Conservation (phyloP, 1,284 basidiomycete species). For the Pholiota adiposa region DNA sequence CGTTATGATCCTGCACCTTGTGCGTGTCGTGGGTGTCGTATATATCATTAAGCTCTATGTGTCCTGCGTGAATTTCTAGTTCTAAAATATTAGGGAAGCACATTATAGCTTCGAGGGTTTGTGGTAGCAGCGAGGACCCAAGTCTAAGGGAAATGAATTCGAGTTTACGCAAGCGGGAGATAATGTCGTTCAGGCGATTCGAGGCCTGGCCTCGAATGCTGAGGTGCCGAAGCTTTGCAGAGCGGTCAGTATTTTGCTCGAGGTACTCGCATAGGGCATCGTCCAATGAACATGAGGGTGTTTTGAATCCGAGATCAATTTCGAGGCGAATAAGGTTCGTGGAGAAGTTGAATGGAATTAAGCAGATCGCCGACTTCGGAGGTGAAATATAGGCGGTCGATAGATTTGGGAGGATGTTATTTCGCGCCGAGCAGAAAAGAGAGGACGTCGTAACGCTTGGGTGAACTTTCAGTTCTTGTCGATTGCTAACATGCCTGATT, state of each 20-base stretch:
- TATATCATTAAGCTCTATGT: slow-evolving; percentile 38
- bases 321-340: slow-evolving; percentile 41
- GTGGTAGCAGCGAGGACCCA: slow-evolving; percentile 43
- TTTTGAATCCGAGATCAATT: slow-evolving; percentile 49
- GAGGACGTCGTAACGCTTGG: slow-evolving; percentile 6
- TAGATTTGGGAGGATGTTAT: slow-evolving; percentile 35
- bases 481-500: slow-evolving; percentile 49
- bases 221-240: slow-evolving; percentile 40
- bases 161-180: slow-evolving; percentile 44
- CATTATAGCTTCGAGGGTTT: slow-evolving; percentile 46
- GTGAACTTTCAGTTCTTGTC: slow-evolving; percentile 33
- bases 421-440: neutral
- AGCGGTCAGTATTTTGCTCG: slow-evolving; percentile 29
- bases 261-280: slow-evolving; percentile 31
- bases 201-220: slow-evolving; percentile 52
- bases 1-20: slow-evolving; percentile 12
- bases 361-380: slow-evolving; percentile 34
- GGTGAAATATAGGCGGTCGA: slow-evolving; percentile 42
- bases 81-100: slow-evolving; percentile 45
- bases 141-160: slow-evolving; percentile 47
- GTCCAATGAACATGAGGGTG: slow-evolving; percentile 16
- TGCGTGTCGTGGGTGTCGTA: slow-evolving; percentile 39
- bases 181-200: slow-evolving; percentile 35
- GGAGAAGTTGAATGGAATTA: slow-evolving; percentile 39
- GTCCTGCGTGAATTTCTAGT: slow-evolving; percentile 53